phyloP scores from a whole-genome alignment of 768 basidiomycete species.

The Baorangia bicolor region DNA sequence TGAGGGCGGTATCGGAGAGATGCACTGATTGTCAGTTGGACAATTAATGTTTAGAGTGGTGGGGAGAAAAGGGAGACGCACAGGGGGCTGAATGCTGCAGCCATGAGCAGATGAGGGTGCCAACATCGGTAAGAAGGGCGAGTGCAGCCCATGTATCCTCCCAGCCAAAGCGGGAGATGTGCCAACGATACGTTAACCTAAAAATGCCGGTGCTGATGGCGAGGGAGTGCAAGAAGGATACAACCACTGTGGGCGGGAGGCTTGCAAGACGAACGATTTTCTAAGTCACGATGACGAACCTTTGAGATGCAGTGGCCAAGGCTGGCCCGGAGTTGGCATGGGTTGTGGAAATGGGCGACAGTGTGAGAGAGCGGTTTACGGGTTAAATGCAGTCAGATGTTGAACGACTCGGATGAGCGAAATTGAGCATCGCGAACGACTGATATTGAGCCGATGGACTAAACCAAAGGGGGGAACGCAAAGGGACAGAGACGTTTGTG shows the following conservation, averaged over 20 bases:
- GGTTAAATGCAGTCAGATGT: neutral
- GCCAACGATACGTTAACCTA: conserved; percentile 11
- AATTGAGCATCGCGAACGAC: neutral
- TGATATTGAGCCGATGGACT: too few species aligned
- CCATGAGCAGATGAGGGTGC: conserved; percentile 4
- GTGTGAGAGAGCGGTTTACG: neutral
- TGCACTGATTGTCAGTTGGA: neutral
- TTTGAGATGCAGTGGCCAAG: conserved; percentile 14
- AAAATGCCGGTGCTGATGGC: conserved; percentile 14
- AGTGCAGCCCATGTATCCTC: conserved; percentile 17
- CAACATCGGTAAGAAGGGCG: conserved; percentile 15
- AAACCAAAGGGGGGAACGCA: neutral
- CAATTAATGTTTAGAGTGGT: neutral
- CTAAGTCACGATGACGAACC: conserved; percentile 1
- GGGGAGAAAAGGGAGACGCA: neutral
- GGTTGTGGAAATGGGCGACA: neutral
- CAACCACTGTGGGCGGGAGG: neutral
- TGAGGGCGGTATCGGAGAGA: neutral
- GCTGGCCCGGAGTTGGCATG: conserved; percentile 19
- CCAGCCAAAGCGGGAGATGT: conserved; percentile 17
- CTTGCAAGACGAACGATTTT: neutral
- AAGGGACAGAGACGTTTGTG: too few species aligned
- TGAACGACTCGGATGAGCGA: neutral
- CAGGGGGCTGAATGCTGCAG: conserved; percentile 4
- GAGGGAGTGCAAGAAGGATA: conserved; percentile 9